Evolutionary conservation across 2,329 filamentous ascomycete species (phyloP), one percentile per base, ranked within the genome.

Genomic region (Penicillium sp.): DNA sequence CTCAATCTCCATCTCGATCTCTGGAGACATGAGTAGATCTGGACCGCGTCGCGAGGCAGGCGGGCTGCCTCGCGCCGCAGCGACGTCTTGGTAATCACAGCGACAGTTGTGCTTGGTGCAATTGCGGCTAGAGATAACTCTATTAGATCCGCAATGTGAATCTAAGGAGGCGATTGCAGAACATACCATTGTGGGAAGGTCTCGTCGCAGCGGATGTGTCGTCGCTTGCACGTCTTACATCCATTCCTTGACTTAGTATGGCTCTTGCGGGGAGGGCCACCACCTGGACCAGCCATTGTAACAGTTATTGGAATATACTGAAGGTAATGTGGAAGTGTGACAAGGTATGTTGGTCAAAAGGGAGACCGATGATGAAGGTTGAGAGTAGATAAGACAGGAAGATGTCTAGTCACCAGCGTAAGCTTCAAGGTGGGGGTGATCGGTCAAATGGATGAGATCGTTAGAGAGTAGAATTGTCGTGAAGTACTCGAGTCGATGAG

Each of bases 231-330:
- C 65, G 93, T 97, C 74, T 96, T 94, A 85, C 95, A 99, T 66
- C 95, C 95, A 82, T 97, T 98, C 76, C 95, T 90, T 73, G 94
- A 98, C 84, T 99, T 99, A 77, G 95, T 99, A 83, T 99, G 95
- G 83, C 94, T 97, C 77, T 87, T 87, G 73, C 88, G 83, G 77
- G 94, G 93, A 78, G 94, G 93, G 84, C 94, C 94, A 85, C 93
- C 93, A 81, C 93, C 93, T 76, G 92, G 92, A 81, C 93, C 92
- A 83, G 93, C 91, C 93, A 97, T 97, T 51, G 26, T 51, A 22
- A 35, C n/a, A 35, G 28, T 51, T 19, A 22, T 51, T 51, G 4
- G 5, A 30, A 35, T 35, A 26, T 22, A 30, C 17, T 7, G 47
- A 33, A 35, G 30, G 10, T 51, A 15, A 22, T 15, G 17, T 7